Evolutionary conservation across 495 filamentous ascomycete species (phyloP).

Genomic region (Aspergillus sclerotioniger): DNA sequence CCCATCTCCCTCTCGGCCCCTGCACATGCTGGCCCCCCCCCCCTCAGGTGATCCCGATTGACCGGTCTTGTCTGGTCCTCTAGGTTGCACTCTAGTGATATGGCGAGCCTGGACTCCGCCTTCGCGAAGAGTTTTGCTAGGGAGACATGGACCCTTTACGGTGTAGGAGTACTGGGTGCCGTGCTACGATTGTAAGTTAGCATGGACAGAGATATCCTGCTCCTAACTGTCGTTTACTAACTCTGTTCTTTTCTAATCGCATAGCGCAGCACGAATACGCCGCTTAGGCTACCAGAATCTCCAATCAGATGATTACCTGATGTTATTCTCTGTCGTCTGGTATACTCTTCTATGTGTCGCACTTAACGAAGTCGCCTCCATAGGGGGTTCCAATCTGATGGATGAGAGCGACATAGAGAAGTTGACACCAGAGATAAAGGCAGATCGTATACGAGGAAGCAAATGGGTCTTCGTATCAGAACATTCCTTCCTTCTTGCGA

Average conservation of each 20-base stretch:
- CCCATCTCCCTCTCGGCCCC: conserved; percentile 3
- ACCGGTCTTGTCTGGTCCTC: conserved; percentile 6
- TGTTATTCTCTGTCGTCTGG: conserved; percentile 47
- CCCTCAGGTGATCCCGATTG: conserved; percentile 9
- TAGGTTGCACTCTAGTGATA: conserved; percentile 27
- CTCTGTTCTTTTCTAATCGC: not conserved
- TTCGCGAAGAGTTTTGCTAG: conserved; percentile 34
- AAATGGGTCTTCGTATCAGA: conserved; percentile 60
- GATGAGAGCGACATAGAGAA: conserved; percentile 34
- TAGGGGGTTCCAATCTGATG: conserved; percentile 57
- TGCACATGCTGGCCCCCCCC: not conserved
- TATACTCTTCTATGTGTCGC: conserved; percentile 55
- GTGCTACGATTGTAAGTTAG: conserved; percentile 43
- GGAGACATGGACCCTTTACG: conserved; percentile 51
- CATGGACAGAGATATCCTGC: not conserved
- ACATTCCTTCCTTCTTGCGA: conserved; percentile 48
- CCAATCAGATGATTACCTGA: conserved; percentile 53
- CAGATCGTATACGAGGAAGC: conserved; percentile 46
- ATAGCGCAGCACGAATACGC: conserved; percentile 48
- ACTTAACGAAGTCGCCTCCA: conserved; percentile 48
- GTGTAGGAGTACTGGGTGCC: conserved; percentile 42
- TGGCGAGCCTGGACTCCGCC: conserved; percentile 36
- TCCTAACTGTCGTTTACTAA: not conserved
- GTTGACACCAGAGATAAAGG: conserved; percentile 39
- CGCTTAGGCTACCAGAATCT: conserved; percentile 45